Evolutionary conservation across 2,329 filamentous ascomycete species (phyloP), one percentile per base, ranked within the genome.

Genomic region (Pseudogymnoascus sp.): DNA sequence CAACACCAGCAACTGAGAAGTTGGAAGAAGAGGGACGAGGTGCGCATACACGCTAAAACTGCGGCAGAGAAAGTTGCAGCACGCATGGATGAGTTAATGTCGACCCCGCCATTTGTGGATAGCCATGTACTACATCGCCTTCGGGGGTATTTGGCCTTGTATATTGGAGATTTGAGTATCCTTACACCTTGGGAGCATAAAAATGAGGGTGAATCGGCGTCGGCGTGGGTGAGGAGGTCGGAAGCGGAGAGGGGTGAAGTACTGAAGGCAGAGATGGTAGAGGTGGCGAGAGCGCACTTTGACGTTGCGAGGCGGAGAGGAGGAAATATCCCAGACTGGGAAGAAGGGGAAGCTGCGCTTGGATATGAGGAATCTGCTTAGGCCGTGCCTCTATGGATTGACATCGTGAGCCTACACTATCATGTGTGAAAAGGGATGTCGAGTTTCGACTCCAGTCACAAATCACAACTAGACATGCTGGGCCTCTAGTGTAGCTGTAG

Each of bases 141-240:
- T 23, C 81, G 90, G 60, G 91, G 83, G 7, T 90, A 91, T 82
- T 75, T 92, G 5, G 84, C 85, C 0, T 77, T 94, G 14, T 96
- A 90, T 80, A 78, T 91, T 14, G 88, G 82, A 5, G 90, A 96
- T 72, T 75, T 96, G 38, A 72, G 76, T 25, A 69, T 86, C 22
- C 78, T 79, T 23, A 58, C 58, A 9, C 52, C 42, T 8, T 66
- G 65, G 9, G 45, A 62, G 23, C 45, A 63, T 1, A 63, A 66
- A 3, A 60, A 63, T 12, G 23, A 71, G 14, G 64, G 68, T 41
- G 66, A 64, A 33, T 33, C 25, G 28, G 49, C 49, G 49, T 16
- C 28, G 14, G 61, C 63, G 7, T 52, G 66, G 28, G 67, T 67
- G 60, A 63, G 69, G 28, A 49, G 62, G 14, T 58, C 62, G 28